phyloP scores from a whole-genome alignment of 1,284 basidiomycete genomes.

The Ustilago lituana region DNA sequence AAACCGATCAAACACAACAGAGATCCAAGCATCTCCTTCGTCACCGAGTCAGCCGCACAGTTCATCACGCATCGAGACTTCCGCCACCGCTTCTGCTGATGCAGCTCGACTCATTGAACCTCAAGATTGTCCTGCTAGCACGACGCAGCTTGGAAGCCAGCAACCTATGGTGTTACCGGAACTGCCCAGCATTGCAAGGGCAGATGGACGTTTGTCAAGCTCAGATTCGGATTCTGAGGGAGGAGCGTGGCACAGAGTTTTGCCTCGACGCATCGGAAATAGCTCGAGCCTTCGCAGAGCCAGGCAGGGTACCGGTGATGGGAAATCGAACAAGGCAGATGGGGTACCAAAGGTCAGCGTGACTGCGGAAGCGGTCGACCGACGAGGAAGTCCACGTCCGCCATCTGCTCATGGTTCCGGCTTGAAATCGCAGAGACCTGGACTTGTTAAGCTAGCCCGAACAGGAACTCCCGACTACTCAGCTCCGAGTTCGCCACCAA shows the following conservation, averaged over 20 bases:
- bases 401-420: constrained; percentile 16
- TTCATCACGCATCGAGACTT: background rate
- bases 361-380: constrained; percentile 13
- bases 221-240: constrained; percentile 50
- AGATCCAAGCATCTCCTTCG: background rate
- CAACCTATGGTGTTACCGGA: background rate
- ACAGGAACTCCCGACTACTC: constrained; percentile 10
- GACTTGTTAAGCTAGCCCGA: constrained; percentile 20
- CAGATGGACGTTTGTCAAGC: constrained; percentile 27
- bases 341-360: background rate
- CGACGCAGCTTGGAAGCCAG: constrained; percentile 1
- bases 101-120: background rate
- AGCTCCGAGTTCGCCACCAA: constrained; percentile 4
- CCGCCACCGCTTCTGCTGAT: background rate
- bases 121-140: background rate
- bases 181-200: constrained; percentile 12
- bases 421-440: constrained; percentile 22
- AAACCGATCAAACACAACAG: background rate
- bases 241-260: constrained; percentile 43
- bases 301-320: constrained; percentile 21
- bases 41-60: background rate
- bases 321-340: constrained; percentile 15
- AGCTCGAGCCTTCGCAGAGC: constrained; percentile 30
- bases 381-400: constrained; percentile 30
- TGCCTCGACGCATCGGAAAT: constrained; percentile 37